Percentiles rank a stretch among this genome's conserved stretches.
Conservation (phyloP, 179 eudicot species). For the Patellifolia procumbens region DNA sequence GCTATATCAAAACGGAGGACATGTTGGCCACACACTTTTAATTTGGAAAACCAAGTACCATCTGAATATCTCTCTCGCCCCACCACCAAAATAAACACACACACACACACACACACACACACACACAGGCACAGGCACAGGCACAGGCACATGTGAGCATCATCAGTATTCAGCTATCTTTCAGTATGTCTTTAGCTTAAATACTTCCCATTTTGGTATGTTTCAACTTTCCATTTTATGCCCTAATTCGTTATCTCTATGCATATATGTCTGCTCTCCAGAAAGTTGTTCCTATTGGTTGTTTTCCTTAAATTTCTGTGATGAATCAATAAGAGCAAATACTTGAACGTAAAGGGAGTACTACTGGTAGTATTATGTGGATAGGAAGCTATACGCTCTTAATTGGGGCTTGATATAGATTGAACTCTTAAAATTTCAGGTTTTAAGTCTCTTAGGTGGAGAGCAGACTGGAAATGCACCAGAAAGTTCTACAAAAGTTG, state of each 20-base stretch:
- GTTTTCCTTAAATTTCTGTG: neutral
- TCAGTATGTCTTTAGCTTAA: neutral
- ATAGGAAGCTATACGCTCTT: neutral
- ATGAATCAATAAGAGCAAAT: neutral
- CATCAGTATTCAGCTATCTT: neutral
- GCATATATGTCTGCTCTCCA: neutral
- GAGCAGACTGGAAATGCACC: constrained; percentile 44
- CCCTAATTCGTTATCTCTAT: neutral
- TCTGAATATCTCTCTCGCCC: neutral
- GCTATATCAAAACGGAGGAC: neutral
- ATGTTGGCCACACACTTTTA: neutral
- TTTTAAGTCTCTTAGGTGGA: constrained; percentile 68
- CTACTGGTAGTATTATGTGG: neutral
- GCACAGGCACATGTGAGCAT: neutral
- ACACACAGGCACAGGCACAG: too few relatives aligned
- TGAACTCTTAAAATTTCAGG: constrained; percentile 47
- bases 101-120: too few relatives aligned
- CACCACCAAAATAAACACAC: neutral
- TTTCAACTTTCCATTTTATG: neutral
- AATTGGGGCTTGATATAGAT: neutral
- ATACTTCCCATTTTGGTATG: neutral
- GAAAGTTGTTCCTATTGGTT: neutral
- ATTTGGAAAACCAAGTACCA: neutral
- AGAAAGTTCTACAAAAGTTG: constrained; percentile 44
- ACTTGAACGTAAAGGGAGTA: neutral